Conservation (phyloP, 2,329 filamentous ascomycete genomes). For the Colletotrichum sp. region DNA sequence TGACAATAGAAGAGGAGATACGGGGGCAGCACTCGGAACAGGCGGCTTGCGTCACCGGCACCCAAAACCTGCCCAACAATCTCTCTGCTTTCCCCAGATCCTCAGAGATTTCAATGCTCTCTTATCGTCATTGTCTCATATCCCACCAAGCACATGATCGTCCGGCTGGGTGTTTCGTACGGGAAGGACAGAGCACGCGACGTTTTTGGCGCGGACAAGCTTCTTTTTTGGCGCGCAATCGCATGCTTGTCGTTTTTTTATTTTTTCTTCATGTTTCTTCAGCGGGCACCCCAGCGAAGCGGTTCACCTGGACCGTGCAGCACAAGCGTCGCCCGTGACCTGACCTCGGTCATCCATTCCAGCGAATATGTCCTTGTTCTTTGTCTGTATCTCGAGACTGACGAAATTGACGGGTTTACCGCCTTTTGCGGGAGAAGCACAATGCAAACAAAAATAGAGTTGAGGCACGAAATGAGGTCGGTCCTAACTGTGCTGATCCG, state of each 20-base stretch:
- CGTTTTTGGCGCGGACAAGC: neutral
- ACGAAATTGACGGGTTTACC: neutral
- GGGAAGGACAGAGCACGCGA: neutral
- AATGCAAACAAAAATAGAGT: accelerated
- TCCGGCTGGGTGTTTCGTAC: neutral
- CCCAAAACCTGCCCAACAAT: neutral
- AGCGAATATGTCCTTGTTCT: neutral
- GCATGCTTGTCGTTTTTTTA: neutral
- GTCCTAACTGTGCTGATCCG: neutral
- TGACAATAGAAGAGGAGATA: neutral
- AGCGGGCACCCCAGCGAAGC: neutral
- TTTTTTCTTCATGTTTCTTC: neutral
- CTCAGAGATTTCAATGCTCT: neutral
- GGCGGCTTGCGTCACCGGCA: neutral
- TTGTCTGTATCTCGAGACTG: neutral
- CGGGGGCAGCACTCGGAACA: neutral
- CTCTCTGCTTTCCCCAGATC: neutral
- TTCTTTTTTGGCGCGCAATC: neutral
- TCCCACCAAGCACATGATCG: neutral
- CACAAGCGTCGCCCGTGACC: neutral
- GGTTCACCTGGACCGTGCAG: neutral
- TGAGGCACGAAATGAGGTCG: neutral
- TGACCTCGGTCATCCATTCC: neutral
- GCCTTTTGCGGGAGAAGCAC: neutral
- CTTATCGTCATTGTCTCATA: neutral